A percentile compares a stretch with the other conserved stretches of the same genome.
Evolutionary conservation across 2,329 filamentous ascomycete genomes (phyloP).

Genomic region (Fusarium neocosmosporiellum): DNA sequence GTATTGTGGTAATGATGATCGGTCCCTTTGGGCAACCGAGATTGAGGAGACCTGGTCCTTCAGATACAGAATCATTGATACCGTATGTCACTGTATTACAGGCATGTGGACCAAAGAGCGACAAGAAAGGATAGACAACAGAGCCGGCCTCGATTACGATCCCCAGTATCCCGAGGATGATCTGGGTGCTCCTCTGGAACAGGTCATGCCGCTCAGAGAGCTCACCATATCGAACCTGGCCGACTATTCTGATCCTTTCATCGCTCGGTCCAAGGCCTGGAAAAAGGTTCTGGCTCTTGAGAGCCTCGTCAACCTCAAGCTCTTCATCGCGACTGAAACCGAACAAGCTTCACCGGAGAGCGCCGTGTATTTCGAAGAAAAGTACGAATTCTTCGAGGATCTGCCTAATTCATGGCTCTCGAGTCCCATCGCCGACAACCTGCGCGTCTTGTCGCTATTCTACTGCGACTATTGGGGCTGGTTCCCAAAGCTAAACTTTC

Average conservation of each 20-base stretch:
- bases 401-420: slow-evolving; percentile 41
- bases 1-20: neutral
- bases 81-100: slow-evolving; percentile 10
- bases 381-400: neutral
- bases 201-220: slow-evolving; percentile 7
- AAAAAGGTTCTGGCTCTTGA: neutral
- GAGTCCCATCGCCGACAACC: slow-evolving; percentile 15
- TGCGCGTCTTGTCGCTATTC: slow-evolving; percentile 54
- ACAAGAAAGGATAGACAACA: neutral
- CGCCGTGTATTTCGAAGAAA: neutral
- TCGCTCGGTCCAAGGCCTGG: slow-evolving; percentile 9
- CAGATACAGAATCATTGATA: slow-evolving; percentile 19
- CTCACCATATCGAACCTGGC: slow-evolving; percentile 17
- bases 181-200: neutral
- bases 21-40: accelerated
- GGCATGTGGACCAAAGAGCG: slow-evolving; percentile 14
- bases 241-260: neutral
- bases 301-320: slow-evolving; percentile 12
- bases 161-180: neutral
- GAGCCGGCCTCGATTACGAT: neutral
- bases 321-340: neutral
- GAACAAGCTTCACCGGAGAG: neutral
- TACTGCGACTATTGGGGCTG: slow-evolving; percentile 53
- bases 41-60: slow-evolving; percentile 12
- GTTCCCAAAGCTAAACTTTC: slow-evolving; percentile 52